phyloP scores from a whole-genome alignment of 352 stramenopile species.

The Peronospora tabacina region DNA sequence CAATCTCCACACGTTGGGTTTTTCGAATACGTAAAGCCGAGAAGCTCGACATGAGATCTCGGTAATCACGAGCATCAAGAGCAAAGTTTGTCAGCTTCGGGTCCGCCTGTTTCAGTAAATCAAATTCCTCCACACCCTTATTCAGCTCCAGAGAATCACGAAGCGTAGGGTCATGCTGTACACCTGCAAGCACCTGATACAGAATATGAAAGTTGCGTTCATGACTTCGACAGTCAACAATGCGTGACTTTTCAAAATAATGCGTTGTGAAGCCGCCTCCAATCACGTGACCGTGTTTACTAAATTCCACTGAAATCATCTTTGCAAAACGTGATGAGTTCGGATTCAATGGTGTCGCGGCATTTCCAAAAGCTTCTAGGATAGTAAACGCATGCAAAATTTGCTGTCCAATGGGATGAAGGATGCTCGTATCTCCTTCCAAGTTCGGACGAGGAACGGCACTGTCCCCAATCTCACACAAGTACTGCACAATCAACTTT shows the following conservation, averaged over 20 bases:
- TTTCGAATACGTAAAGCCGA: constrained; percentile 71
- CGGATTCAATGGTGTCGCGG: constrained; percentile 42
- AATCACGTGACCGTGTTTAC: constrained; percentile 65
- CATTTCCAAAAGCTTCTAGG: constrained; percentile 74
- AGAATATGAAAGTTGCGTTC: constrained; percentile 93
- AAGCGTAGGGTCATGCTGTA: constrained; percentile 61
- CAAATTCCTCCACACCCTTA: constrained; percentile 46
- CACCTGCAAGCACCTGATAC: constrained; percentile 84
- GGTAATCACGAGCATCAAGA: constrained; percentile 64
- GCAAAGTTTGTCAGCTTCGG: constrained; percentile 35
- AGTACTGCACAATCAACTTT: constrained; percentile 76
- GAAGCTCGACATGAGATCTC: constrained; percentile 75
- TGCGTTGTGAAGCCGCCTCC: constrained; percentile 75
- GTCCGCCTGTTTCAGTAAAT: constrained; percentile 44
- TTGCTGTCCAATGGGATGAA: constrained; percentile 74
- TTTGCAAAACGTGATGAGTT: constrained; percentile 78
- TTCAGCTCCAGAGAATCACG: constrained; percentile 65
- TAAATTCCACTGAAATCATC: constrained; percentile 82
- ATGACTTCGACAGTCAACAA: constrained; percentile 59
- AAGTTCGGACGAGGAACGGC: constrained; percentile 27
- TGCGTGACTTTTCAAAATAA: constrained; percentile 77
- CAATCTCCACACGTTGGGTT: constrained; percentile 73
- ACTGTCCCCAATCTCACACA: constrained; percentile 72
- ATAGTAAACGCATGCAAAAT: constrained; percentile 75
- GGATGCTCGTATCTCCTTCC: constrained; percentile 40